Conservation (phyloP, 176 grass and related monocot genomes). For the Melocanna baccifera region DNA sequence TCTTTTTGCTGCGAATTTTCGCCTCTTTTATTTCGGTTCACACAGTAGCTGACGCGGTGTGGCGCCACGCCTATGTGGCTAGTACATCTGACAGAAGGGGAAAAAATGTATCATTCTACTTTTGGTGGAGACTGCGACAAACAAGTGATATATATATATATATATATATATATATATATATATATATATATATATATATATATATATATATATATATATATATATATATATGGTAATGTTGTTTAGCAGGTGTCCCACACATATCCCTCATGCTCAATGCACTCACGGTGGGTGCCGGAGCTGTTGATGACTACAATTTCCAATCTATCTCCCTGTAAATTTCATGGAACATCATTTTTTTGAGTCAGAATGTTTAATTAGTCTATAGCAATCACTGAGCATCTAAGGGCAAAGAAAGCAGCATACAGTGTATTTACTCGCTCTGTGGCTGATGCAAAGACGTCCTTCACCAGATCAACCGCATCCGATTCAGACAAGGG, state of each 20-base stretch:
- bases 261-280: constrained; percentile 64
- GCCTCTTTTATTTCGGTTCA: too few relatives aligned
- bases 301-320: constrained; percentile 62
- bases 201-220: too few relatives aligned
- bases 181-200: too few relatives aligned
- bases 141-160: too few relatives aligned
- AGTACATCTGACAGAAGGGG: neutral
- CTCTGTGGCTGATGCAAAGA: constrained; percentile 74
- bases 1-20: too few relatives aligned
- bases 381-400: neutral
- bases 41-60: too few relatives aligned
- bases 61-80: too few relatives aligned
- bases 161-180: too few relatives aligned
- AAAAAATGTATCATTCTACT: neutral
- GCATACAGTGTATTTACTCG: constrained; percentile 64
- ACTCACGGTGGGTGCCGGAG: constrained; percentile 37
- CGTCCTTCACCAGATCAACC: constrained; percentile 71
- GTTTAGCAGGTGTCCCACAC: neutral
- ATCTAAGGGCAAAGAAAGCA: neutral
- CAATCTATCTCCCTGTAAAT: constrained; percentile 59
- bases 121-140: neutral
- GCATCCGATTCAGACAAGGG: constrained; percentile 58
- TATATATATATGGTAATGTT: neutral
- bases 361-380: neutral
- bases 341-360: neutral